Conservation (phyloP, 192 early-diverging fungal genomes). For the Coemansia sp. region DNA sequence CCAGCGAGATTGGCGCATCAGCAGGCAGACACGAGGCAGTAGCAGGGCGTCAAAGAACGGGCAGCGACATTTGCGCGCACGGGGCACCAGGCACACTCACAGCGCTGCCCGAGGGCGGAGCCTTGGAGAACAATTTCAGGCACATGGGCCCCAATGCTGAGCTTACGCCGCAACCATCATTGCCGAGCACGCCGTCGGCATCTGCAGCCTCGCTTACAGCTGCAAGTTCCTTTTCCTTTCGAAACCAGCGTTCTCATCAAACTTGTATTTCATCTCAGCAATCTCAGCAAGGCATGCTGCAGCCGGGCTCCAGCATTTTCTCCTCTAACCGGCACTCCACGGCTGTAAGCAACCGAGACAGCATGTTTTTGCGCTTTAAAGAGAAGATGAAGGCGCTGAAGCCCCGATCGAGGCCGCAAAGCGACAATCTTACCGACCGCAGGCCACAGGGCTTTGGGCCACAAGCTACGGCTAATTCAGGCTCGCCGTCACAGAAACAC, state of each 20-base stretch:
- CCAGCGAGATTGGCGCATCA: conserved; percentile 6
- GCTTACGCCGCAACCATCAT: conserved; percentile 32
- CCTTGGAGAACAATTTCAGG: conserved; percentile 11
- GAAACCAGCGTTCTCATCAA: conserved; percentile 35
- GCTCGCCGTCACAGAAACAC: conserved; percentile 24
- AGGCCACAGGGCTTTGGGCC: conserved; percentile 13
- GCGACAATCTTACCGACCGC: conserved; percentile 42
- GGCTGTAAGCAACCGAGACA: conserved; percentile 39
- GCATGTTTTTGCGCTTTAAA: conserved; percentile 51
- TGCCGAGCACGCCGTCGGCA: conserved; percentile 35
- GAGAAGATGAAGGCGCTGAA: conserved; percentile 50
- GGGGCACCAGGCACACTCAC: conserved; percentile 18
- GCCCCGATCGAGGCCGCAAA: conserved; percentile 43
- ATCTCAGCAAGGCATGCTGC: conserved; percentile 4
- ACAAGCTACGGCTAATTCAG: not conserved
- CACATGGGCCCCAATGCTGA: conserved; percentile 25
- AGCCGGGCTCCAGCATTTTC: conserved; percentile 11
- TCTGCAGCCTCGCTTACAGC: conserved; percentile 43
- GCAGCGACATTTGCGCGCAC: conserved; percentile 11
- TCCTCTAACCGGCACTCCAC: conserved; percentile 32
- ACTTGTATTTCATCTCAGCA: conserved; percentile 13
- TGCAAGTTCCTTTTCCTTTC: conserved; percentile 42
- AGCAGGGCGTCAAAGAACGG: conserved; percentile 2
- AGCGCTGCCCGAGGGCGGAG: conserved; percentile 22
- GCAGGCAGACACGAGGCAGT: conserved; percentile 14